Conservation (phyloP, 169 alveolate species). For the Pseudocohnilembus persalinus region DNA sequence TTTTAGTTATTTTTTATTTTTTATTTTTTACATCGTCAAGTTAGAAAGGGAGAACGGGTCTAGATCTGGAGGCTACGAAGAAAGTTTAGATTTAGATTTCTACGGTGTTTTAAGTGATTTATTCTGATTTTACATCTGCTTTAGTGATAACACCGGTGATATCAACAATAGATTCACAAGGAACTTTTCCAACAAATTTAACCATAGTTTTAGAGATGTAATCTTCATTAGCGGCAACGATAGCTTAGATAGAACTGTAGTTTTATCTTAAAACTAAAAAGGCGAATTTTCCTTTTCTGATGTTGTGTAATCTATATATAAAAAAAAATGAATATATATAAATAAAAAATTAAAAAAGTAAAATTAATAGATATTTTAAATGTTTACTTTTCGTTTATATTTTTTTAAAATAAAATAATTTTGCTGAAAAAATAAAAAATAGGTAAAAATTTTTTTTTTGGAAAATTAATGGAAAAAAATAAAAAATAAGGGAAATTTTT, state of each 20-base stretch:
- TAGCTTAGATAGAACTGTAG: slow-evolving; percentile 69
- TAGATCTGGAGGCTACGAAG: slow-evolving; percentile 86
- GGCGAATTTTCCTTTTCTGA: slow-evolving; percentile 79
- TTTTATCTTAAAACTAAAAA: slow-evolving; percentile 81
- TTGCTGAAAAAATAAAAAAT: too few species aligned
- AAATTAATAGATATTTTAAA: too few species aligned
- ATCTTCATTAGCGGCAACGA: slow-evolving; percentile 53
- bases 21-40: slow-evolving; percentile 87
- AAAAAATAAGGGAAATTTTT: too few species aligned
- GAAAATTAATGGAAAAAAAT: too few species aligned
- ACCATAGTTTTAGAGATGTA: slow-evolving; percentile 79
- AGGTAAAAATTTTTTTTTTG: too few species aligned
- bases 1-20: too few species aligned
- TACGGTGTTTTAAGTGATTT: slow-evolving; percentile 89
- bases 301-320: slow-evolving; percentile 75
- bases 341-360: too few species aligned
- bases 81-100: slow-evolving; percentile 89
- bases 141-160: slow-evolving; percentile 92
- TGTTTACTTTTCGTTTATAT: too few species aligned
- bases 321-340: too few species aligned
- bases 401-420: too few species aligned
- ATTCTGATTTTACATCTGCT: slow-evolving; percentile 75
- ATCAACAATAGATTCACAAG: slow-evolving; percentile 95
- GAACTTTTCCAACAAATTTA: slow-evolving; percentile 83
- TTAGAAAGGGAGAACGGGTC: slow-evolving; percentile 93